Conservation (phyloP, 2,329 filamentous ascomycete species). For the Dactylellina leptospora region DNA sequence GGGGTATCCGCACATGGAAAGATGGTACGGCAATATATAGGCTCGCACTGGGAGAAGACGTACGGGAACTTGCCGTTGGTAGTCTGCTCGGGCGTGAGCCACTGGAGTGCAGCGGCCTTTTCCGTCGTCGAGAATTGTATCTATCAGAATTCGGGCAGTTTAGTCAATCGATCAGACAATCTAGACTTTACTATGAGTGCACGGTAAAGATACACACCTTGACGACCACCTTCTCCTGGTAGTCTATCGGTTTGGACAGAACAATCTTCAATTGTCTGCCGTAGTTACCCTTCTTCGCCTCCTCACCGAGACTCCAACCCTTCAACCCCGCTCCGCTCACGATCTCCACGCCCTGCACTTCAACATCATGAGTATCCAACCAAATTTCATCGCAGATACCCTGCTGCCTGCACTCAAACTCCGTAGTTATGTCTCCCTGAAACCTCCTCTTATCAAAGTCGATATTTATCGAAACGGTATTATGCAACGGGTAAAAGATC, state of each 20-base stretch:
- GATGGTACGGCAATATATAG: slow-evolving; percentile 90
- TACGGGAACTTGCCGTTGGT: slow-evolving; percentile 96
- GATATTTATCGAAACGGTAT: slow-evolving; percentile 79
- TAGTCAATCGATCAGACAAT: slow-evolving; percentile 61
- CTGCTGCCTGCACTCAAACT: slow-evolving; percentile 76
- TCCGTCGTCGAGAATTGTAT: slow-evolving; percentile 83
- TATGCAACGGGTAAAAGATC: slow-evolving; percentile 84
- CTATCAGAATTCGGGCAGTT: slow-evolving; percentile 62
- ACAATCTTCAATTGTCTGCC: slow-evolving; percentile 74
- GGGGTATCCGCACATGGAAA: slow-evolving; percentile 98
- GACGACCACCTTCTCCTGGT: slow-evolving; percentile 23
- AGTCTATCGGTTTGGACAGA: slow-evolving; percentile 66
- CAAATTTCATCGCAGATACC: slow-evolving; percentile 74
- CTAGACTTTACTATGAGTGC: slow-evolving; percentile 64
- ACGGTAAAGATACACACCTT: slow-evolving; percentile 59
- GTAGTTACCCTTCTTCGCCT: slow-evolving; percentile 61
- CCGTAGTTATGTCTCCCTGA: slow-evolving; percentile 77
- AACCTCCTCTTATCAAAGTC: slow-evolving; percentile 83
- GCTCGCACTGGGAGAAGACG: slow-evolving; percentile 98
- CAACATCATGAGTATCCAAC: slow-evolving; percentile 85
- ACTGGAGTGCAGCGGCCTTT: slow-evolving; percentile 90
- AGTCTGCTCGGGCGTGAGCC: slow-evolving; percentile 92
- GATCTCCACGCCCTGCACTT: slow-evolving; percentile 76
- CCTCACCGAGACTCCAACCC: slow-evolving; percentile 71
- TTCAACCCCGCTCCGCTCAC: slow-evolving; percentile 74